Evolutionary conservation across 2,329 filamentous ascomycete genomes (phyloP).

Genomic region (Berkeleyomyces rouxiae): DNA sequence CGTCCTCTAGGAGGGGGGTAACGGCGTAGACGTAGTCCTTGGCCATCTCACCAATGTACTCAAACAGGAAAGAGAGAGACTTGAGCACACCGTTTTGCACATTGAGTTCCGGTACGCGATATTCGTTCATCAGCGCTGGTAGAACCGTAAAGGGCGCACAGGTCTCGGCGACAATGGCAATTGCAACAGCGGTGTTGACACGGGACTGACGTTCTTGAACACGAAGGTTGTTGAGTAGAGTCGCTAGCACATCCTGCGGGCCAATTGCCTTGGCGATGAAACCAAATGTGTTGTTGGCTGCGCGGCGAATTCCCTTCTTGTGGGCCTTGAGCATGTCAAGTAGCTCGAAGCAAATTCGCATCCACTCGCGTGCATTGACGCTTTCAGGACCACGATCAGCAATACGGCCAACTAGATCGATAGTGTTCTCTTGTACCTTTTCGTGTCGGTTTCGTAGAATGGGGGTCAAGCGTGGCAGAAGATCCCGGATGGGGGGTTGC

Average conservation of each 20-base stretch:
- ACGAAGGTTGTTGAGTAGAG: constrained; percentile 85
- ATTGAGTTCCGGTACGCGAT: constrained; percentile 93
- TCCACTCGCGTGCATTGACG: constrained; percentile 96
- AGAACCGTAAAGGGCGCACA: constrained; percentile 96
- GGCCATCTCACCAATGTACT: constrained; percentile 99
- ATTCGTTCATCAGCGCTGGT: constrained; percentile 98
- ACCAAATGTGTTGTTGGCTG: constrained; percentile 98
- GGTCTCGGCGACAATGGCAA: constrained; percentile 95
- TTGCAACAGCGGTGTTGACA: constrained; percentile 95
- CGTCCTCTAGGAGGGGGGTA: constrained; percentile 86
- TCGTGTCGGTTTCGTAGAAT: constrained; percentile 97
- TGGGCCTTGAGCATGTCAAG: constrained; percentile 99
- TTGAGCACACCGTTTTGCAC: constrained; percentile 98
- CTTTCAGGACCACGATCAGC: constrained; percentile 92
- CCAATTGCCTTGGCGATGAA: constrained; percentile 99
- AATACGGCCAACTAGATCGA: constrained; percentile 93
- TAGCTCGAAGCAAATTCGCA: constrained; percentile 98
- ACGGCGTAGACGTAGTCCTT: constrained; percentile 99
- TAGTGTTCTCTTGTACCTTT: constrained; percentile 98
- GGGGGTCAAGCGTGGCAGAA: constrained; percentile 87
- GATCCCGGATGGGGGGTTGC: constrained; percentile 93
- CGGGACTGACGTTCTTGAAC: constrained; percentile 96
- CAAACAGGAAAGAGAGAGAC: constrained; percentile 89
- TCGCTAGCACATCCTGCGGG: constrained; percentile 90
- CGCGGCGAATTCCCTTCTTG: constrained; percentile 96